Conservation (phyloP, 768 basidiomycete species). For the Tricholoma matsutake region DNA sequence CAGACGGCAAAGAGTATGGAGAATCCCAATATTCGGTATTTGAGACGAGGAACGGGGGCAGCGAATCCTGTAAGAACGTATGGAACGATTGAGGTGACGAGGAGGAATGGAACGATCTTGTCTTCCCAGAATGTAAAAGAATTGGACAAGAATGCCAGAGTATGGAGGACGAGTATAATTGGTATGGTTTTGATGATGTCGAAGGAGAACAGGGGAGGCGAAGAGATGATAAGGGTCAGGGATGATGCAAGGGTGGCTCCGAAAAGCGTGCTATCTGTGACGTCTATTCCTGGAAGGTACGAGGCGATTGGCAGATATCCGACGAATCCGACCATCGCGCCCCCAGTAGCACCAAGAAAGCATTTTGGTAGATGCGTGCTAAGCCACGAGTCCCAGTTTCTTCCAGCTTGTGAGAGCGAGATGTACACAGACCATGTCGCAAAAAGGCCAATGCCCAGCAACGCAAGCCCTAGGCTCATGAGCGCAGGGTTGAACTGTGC, state of each 20-base stretch:
- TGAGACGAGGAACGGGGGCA: conserved; percentile 67
- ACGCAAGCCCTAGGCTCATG: conserved; percentile 68
- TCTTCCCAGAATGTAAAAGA: conserved; percentile 99
- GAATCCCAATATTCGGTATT: conserved; percentile 73
- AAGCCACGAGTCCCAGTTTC: conserved; percentile 45
- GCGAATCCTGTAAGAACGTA: conserved; percentile 58
- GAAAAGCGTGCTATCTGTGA: conserved; percentile 51
- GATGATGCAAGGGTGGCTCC: conserved; percentile 44
- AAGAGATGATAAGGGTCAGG: conserved; percentile 40
- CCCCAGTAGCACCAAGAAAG: conserved; percentile 34
- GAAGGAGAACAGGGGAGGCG: conserved; percentile 32
- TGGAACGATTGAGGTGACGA: conserved; percentile 61
- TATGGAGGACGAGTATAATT: conserved; percentile 63
- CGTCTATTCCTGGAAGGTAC: conserved; percentile 45
- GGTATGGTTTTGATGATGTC: conserved; percentile 30
- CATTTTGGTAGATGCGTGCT: conserved; percentile 27
- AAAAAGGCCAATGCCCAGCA: conserved; percentile 55
- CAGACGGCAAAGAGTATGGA: conserved; percentile 61
- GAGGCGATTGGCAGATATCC: conserved; percentile 27
- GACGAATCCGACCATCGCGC: conserved; percentile 35
- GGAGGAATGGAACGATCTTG: conserved; percentile 70
- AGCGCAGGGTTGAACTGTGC: conserved; percentile 85
- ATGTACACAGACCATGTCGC: conserved; percentile 56
- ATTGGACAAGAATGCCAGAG: conserved; percentile 82
- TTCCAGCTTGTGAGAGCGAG: conserved; percentile 37